Percentiles rank a stretch among this genome's conserved stretches.
These are phyloP conservation scores for Thelonectria blattea DNA, from an alignment of 2,329 filamentous ascomycete species.

Conservation along the genomic window DNA sequence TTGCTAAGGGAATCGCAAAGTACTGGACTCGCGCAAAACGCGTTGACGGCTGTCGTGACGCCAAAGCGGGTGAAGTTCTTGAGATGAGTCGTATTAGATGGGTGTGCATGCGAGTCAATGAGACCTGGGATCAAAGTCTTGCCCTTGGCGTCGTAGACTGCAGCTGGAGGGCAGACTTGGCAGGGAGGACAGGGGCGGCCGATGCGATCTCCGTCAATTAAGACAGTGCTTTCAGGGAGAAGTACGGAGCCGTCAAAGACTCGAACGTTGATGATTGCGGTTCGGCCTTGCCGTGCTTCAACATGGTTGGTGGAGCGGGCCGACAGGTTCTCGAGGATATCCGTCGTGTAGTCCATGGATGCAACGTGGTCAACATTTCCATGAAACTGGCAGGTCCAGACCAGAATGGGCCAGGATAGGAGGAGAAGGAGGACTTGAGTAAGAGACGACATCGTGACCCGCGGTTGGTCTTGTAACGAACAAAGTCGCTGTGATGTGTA, in stretches of 20 bases:
- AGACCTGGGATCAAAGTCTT: constrained; percentile 13
- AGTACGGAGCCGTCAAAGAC: constrained; percentile 3
- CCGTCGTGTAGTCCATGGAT: neutral
- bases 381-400: constrained; percentile 1
- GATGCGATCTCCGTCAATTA: constrained; percentile 6
- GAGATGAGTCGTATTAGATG: neutral
- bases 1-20: constrained; percentile 2
- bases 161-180: neutral
- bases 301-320: neutral
- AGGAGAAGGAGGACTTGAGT: neutral
- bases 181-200: neutral
- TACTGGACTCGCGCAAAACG: neutral
- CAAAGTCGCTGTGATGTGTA: too few species aligned
- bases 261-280: constrained; percentile 3
- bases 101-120: constrained; percentile 14
- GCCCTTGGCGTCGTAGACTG: constrained; percentile 11
- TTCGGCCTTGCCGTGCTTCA: neutral
- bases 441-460: neutral
- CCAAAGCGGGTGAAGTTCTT: constrained; percentile 3
- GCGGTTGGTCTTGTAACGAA: neutral
- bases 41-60: neutral
- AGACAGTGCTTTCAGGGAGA: neutral
- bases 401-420: neutral
- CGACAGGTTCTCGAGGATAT: neutral
- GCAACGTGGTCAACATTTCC: neutral